Conservation (phyloP, 2,329 filamentous ascomycete species). For the Alternaria hordeiaustralica region DNA sequence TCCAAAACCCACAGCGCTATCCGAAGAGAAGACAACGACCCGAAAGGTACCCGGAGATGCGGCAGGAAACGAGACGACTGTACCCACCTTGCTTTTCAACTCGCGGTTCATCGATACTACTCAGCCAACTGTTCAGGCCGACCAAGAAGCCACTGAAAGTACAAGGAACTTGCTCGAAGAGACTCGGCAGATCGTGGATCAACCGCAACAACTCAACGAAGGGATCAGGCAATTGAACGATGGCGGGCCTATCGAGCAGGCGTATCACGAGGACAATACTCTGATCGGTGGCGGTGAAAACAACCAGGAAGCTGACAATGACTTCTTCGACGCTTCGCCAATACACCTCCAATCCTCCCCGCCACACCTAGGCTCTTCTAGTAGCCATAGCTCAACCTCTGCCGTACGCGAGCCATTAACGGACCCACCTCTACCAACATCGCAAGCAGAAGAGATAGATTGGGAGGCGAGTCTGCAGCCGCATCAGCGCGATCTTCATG, state of each 20-base stretch:
- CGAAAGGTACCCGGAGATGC: no score
- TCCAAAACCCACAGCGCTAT: not conserved
- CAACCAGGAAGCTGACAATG: not conserved
- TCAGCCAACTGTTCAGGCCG: not conserved
- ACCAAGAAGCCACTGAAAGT: not conserved
- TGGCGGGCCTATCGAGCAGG: conserved; percentile 6
- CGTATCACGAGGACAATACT: not conserved
- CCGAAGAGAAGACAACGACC: not conserved
- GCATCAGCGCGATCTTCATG: conserved; percentile 49
- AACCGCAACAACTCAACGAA: not conserved
- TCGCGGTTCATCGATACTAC: not conserved
- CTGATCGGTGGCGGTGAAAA: conserved; percentile 9
- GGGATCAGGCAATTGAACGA: not conserved
- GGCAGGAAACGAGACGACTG: not conserved
- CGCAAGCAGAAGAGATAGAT: conserved; percentile 39
- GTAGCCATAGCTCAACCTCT: conserved; percentile 39
- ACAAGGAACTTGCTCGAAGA: not conserved
- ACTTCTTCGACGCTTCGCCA: conserved; percentile 7
- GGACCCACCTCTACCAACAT: conserved; percentile 24
- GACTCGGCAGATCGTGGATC: not conserved
- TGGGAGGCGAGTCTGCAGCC: conserved; percentile 50
- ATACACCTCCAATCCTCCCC: conserved; percentile 32
- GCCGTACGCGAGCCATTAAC: conserved; percentile 24
- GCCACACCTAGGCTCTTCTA: conserved; percentile 24
- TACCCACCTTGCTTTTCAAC: not conserved